Percentiles rank a stretch among this genome's conserved stretches.
These are phyloP conservation scores for Salisapilia sapeloensis DNA, from an alignment of 352 stramenopile genomes.

Conservation along the genomic window DNA sequence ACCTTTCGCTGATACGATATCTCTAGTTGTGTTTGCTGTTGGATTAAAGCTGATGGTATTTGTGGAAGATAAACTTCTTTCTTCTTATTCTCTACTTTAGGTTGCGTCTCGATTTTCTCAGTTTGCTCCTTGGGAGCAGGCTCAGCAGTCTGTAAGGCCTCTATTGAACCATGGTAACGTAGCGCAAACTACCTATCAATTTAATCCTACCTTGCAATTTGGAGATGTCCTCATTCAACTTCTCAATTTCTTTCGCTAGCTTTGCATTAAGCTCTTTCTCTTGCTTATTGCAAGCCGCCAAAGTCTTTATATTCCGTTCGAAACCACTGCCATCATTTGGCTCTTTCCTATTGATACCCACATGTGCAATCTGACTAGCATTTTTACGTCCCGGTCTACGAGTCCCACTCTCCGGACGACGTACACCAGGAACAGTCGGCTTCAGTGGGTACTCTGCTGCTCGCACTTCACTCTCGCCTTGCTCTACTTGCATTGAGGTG, in stretches of 20 bases:
- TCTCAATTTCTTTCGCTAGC: constrained; percentile 15
- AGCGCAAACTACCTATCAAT: neutral
- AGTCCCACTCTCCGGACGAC: too few relatives aligned
- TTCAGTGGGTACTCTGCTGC: too few relatives aligned
- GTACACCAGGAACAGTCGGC: too few relatives aligned
- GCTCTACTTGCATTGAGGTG: too few relatives aligned
- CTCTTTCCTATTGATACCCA: too few relatives aligned
- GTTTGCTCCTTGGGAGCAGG: constrained; percentile 14
- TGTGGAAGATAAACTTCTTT: constrained; percentile 14
- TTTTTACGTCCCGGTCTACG: too few relatives aligned
- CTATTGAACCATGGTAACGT: neutral
- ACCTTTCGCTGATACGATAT: constrained; percentile 52
- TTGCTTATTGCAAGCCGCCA: constrained; percentile 21
- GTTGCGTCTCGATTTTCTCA: constrained; percentile 13
- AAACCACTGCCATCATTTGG: too few relatives aligned
- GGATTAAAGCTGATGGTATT: constrained; percentile 25
- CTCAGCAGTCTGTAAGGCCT: neutral
- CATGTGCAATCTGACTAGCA: too few relatives aligned
- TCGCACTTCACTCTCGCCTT: too few relatives aligned
- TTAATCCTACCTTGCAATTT: constrained; percentile 15
- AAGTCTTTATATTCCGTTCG: constrained; percentile 25
- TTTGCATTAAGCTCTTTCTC: constrained; percentile 25
- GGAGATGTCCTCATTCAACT: constrained; percentile 11
- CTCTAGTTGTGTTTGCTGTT: constrained; percentile 53
- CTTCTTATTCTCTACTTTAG: constrained; percentile 3